phyloP scores from a whole-genome alignment of 179 eudicot species.

The Spinacia oleracea region DNA sequence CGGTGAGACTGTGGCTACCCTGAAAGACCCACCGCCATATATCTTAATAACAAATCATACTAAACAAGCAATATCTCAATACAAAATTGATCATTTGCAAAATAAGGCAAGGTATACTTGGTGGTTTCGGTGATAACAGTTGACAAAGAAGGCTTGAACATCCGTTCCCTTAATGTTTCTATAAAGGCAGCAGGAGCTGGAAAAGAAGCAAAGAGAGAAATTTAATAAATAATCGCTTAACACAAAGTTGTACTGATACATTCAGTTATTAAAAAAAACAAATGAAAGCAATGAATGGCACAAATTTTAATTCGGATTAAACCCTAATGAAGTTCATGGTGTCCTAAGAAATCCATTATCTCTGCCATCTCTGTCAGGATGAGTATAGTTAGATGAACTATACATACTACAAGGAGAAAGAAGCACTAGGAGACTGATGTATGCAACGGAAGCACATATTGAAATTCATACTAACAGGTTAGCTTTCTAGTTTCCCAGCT shows the following conservation, averaged over 20 bases:
- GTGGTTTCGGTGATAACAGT: constrained; percentile 68
- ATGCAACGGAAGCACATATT: neutral
- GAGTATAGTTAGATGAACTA: neutral
- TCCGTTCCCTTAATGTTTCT: constrained; percentile 87
- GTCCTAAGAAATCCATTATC: neutral
- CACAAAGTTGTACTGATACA: neutral
- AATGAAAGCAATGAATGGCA: neutral
- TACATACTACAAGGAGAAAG: constrained; percentile 1
- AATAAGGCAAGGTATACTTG: constrained; percentile 49
- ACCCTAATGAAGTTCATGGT: neutral
- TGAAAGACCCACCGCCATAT: constrained; percentile 27
- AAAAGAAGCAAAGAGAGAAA: constrained; percentile 10
- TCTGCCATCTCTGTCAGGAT: neutral
- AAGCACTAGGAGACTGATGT: neutral
- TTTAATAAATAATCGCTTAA: neutral
- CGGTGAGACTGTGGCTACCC: constrained; percentile 70
- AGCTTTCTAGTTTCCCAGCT: neutral
- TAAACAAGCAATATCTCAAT: constrained; percentile 13
- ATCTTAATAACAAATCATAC: constrained; percentile 9
- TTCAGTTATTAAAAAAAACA: neutral
- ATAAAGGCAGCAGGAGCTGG: constrained; percentile 90
- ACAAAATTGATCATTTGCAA: constrained; percentile 7
- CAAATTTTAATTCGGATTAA: neutral
- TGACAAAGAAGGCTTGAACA: constrained; percentile 95
- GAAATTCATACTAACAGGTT: neutral